These are phyloP conservation scores for Gynandropsis gynandra DNA, from an alignment of 345 rosid genomes.

Conservation along the genomic window DNA sequence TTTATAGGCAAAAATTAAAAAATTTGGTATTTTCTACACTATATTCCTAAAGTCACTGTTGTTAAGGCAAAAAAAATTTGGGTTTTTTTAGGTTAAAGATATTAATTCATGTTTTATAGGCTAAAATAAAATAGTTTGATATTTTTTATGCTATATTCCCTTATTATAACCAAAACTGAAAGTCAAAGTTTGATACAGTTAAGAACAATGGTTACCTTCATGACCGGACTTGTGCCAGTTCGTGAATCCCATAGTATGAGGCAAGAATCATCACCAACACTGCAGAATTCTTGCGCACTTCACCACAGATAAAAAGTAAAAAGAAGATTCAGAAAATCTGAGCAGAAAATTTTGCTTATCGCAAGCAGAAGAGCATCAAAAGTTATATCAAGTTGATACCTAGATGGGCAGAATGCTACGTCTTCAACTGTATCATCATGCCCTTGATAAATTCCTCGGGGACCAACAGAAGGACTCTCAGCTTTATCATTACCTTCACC, in stretches of 20 bases:
- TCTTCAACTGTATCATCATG: slow-evolving; percentile 99
- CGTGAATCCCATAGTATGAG: slow-evolving; percentile 99
- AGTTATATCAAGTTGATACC: slow-evolving; percentile 39
- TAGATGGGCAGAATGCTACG: slow-evolving; percentile 89
- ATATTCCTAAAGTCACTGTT: too few species aligned
- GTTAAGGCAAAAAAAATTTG: too few species aligned
- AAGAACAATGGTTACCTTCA: slow-evolving; percentile 47
- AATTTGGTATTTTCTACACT: too few species aligned
- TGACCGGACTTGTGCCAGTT: slow-evolving; percentile 63
- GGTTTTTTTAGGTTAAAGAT: too few species aligned
- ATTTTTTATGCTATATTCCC: too few species aligned
- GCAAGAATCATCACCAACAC: slow-evolving; percentile 99
- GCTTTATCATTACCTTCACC: slow-evolving; percentile 67
- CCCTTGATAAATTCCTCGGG: slow-evolving; percentile 89
- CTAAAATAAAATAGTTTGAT: too few species aligned
- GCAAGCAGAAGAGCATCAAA: neutral
- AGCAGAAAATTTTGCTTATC: neutral
- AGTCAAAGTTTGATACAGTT: neutral
- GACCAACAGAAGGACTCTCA: slow-evolving; percentile 72
- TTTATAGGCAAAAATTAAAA: too few species aligned
- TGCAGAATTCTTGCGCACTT: slow-evolving; percentile 96
- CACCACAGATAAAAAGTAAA: slow-evolving; percentile 26
- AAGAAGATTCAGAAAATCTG: slow-evolving; percentile 21
- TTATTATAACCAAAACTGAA: neutral
- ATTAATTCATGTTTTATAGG: too few species aligned